Evolutionary conservation across 1,284 basidiomycete species (phyloP), one percentile per base, ranked within the genome.

Genomic region (Phlebopus sp.): DNA sequence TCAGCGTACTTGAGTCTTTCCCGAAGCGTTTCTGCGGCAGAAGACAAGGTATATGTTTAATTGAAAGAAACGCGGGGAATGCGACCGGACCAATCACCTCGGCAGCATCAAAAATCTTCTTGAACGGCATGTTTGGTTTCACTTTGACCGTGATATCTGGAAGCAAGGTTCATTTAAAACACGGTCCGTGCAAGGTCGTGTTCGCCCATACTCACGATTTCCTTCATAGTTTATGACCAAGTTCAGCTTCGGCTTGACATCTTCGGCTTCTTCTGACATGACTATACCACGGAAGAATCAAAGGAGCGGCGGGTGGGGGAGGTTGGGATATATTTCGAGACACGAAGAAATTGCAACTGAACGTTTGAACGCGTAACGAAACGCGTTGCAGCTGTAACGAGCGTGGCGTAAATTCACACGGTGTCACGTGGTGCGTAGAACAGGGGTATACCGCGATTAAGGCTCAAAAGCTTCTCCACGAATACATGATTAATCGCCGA

Each of bases 161-260:
- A 14, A 17, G 36, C 14, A 25, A 39, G 15, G 13, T 37, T 19
- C 46, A n/a, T 17, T 42, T 43, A 21, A 41, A 35, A n/a, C 42
- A 15, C 23, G 10, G 23, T 32, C 37, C 42, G 45, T 19, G 36
- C n/a, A 43, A n/a, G n/a, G n/a, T 34, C 47, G 23, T 30, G 50
- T 41, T 32, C 5, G 31, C 11, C 18, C 2, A 23, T 34, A 13
- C 73, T 50, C 25, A 74, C 72, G 61, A 49, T 69, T 67, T 8
- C 74, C 77, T 47, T 83, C 79, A 51, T 74, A 78, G 23, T 65
- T 62, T 52, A 86, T 70, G 43, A 68, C 66, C 23, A 86, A 62
- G 59, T 78, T 82, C 38, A 86, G 68, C 55, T 86, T 86, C 9
- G 84, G 83, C 60, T 86, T 86, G 27, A 81, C 75, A 49, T 86